phyloP scores from a whole-genome alignment of 768 basidiomycete genomes.

The Lactarius tabidus region DNA sequence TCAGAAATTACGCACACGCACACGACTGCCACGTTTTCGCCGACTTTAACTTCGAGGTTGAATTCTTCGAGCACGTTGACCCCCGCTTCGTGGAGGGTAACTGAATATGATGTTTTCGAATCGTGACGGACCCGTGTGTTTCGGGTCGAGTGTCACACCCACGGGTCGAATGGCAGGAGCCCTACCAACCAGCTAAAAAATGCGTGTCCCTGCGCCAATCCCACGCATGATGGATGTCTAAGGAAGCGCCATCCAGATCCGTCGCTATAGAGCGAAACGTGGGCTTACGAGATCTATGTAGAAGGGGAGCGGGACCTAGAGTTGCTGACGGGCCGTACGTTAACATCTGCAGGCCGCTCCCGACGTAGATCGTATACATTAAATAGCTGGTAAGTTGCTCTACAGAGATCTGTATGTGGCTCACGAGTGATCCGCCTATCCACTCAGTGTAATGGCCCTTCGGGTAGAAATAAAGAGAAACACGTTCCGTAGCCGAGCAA shows the following conservation, averaged over 20 bases:
- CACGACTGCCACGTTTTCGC: conserved; percentile 91
- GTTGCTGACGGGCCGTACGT: conserved; percentile 46
- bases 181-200: conserved; percentile 91
- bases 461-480: neutral
- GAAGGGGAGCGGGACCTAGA: neutral
- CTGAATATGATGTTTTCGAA: conserved; percentile 86
- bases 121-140: conserved; percentile 63
- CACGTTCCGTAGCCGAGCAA: conserved; percentile 83
- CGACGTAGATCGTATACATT: conserved; percentile 88
- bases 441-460: neutral
- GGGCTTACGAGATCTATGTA: conserved; percentile 35
- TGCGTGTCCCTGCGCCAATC: conserved; percentile 88
- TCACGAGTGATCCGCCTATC: conserved; percentile 83
- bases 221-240: conserved; percentile 95
- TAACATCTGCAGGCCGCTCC: conserved; percentile 73
- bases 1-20: conserved; percentile 40
- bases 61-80: conserved; percentile 73
- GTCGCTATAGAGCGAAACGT: conserved; percentile 32
- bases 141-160: conserved; percentile 62
- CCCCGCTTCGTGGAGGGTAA: conserved; percentile 82
- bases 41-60: conserved; percentile 72
- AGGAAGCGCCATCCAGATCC: conserved; percentile 34
- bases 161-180: conserved; percentile 65
- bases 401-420: conserved; percentile 77
- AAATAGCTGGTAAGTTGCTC: conserved; percentile 81